Evolutionary conservation across 768 basidiomycete species (phyloP).

Genomic region (Piloderma croceum): DNA sequence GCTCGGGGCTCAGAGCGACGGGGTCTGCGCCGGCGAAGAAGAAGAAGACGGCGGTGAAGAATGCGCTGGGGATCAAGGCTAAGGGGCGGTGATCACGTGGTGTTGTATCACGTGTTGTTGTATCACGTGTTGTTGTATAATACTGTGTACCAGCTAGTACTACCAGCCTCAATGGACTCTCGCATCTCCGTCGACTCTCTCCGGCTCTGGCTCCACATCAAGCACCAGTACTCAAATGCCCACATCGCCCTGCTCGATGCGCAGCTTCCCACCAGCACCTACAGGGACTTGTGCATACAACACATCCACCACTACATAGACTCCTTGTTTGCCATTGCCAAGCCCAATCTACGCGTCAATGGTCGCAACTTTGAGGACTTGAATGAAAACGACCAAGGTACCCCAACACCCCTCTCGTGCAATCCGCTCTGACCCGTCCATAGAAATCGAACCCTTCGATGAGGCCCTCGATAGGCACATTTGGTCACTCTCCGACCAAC

Average conservation of each 20-base stretch:
- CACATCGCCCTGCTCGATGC: slow-evolving; percentile 43
- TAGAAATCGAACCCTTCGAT: slow-evolving; percentile 77
- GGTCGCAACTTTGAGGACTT: slow-evolving; percentile 69
- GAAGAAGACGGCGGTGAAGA: slow-evolving; percentile 57
- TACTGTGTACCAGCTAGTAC: no score
- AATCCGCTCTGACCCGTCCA: not conserved
- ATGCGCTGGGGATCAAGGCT: slow-evolving; percentile 64
- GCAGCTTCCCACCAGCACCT: slow-evolving; percentile 37
- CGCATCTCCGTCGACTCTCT: slow-evolving; percentile 61
- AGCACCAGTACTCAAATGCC: slow-evolving; percentile 44
- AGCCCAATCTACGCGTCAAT: slow-evolving; percentile 74
- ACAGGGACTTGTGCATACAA: no score
- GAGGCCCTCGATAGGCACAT: slow-evolving; percentile 80
- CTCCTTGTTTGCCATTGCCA: slow-evolving; percentile 52
- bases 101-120: no score
- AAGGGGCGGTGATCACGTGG: slow-evolving; percentile 21
- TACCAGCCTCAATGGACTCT: no score
- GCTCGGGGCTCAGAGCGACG: slow-evolving; percentile 52
- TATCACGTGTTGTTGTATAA: no score
- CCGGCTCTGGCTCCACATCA: slow-evolving; percentile 61
- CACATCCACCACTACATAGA: slow-evolving; percentile 61
- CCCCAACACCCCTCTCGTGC: slow-evolving; percentile 4
- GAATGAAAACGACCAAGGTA: slow-evolving; percentile 51
- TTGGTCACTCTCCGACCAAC: slow-evolving; percentile 72
- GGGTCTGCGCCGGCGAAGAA: slow-evolving; percentile 46